Conservation (phyloP, 2,329 filamentous ascomycete genomes). For the Fusarium nygamai region DNA sequence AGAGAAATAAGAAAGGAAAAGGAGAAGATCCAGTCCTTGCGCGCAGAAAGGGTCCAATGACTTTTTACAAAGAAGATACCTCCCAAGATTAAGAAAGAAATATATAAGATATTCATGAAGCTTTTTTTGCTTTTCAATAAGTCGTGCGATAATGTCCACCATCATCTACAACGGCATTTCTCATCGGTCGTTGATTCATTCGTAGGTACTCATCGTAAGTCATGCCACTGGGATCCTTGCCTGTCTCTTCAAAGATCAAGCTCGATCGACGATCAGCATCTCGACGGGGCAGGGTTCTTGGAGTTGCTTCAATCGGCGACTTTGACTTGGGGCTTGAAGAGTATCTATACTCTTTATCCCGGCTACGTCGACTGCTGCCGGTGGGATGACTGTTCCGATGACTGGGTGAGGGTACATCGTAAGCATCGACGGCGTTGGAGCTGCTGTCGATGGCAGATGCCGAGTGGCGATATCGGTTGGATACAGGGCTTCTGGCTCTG, state of each 20-base stretch:
- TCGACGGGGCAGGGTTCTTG: constrained; percentile 22
- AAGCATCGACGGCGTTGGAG: constrained; percentile 14
- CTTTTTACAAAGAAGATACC: neutral
- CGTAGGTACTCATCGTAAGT: constrained; percentile 40
- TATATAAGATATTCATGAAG: neutral
- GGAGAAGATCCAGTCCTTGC: neutral
- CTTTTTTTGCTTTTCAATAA: constrained; percentile 11
- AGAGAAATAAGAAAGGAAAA: neutral
- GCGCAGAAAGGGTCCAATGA: neutral
- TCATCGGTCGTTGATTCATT: constrained; percentile 27
- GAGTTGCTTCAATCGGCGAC: constrained; percentile 23
- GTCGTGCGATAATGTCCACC: constrained; percentile 25
- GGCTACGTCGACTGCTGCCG: constrained; percentile 27
- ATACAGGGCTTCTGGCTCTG: constrained; percentile 34
- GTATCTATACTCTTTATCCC: constrained; percentile 44
- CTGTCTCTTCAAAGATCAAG: constrained; percentile 26
- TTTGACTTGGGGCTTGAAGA: constrained; percentile 41
- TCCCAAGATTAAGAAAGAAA: neutral
- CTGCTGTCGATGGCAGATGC: constrained; percentile 20
- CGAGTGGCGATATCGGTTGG: constrained; percentile 36
- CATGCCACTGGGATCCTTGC: constrained; percentile 20
- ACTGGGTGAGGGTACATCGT: constrained; percentile 18
- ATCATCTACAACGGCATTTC: constrained; percentile 28
- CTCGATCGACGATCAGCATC: constrained; percentile 29
- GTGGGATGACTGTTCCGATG: constrained; percentile 11